Conservation (phyloP, 169 alveolate species). For the Plasmodium falciparum region DNA sequence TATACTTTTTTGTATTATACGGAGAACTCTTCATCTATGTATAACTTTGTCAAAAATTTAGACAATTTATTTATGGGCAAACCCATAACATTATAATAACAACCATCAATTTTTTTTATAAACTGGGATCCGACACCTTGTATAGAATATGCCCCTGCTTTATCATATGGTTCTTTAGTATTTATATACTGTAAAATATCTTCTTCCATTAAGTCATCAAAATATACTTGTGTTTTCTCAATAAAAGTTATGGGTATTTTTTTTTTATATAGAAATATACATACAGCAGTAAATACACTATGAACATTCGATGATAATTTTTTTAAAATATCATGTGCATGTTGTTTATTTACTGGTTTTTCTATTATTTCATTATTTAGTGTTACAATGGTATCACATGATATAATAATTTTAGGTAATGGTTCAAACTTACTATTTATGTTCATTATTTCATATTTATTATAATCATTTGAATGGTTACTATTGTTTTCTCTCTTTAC, state of each 20-base stretch:
- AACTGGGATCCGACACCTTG: constrained; percentile 81
- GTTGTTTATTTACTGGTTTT: constrained; percentile 81
- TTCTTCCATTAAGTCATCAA: constrained; percentile 78
- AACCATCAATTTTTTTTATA: constrained; percentile 81
- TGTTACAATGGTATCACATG: constrained; percentile 82
- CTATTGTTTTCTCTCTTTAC: not conserved
- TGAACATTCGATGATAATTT: constrained; percentile 70
- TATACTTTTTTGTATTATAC: not conserved
- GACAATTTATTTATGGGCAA: constrained; percentile 80
- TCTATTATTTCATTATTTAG: constrained; percentile 80
- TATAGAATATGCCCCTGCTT: constrained; percentile 82
- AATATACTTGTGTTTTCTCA: constrained; percentile 76
- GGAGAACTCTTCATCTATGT: constrained; percentile 15
- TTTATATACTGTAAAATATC: constrained; percentile 80
- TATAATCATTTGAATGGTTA: not conserved
- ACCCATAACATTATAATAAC: constrained; percentile 83
- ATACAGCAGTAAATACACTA: constrained; percentile 82
- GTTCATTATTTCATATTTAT: constrained; percentile 15
- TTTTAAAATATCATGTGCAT: constrained; percentile 79
- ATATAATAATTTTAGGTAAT: constrained; percentile 47
- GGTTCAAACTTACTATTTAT: constrained; percentile 45
- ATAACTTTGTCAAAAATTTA: constrained; percentile 48
- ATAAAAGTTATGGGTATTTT: constrained; percentile 67
- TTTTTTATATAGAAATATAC: constrained; percentile 76
- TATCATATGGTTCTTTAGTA: constrained; percentile 72